Evolutionary conservation across 2,329 filamentous ascomycete species (phyloP).

Genomic region (Trichophyton rubrum): DNA sequence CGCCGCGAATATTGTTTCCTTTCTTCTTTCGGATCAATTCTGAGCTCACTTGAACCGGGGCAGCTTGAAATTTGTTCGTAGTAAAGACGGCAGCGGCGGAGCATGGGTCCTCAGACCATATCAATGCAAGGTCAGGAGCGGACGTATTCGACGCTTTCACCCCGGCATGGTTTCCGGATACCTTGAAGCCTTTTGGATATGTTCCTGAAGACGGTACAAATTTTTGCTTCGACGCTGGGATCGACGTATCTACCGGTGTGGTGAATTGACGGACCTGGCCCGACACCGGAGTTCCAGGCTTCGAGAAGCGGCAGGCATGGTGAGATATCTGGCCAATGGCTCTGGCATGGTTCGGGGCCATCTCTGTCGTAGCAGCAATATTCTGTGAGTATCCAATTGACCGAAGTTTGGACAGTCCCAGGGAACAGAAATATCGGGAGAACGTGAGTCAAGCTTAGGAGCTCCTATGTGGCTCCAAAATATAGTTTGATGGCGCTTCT

Average conservation of each 20-base stretch:
- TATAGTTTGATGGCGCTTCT: not conserved
- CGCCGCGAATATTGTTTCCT: constrained; percentile 60
- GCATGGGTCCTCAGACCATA: constrained; percentile 77
- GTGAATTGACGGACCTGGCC: constrained; percentile 34
- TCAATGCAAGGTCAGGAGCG: constrained; percentile 79
- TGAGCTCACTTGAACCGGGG: constrained; percentile 76
- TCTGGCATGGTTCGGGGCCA: not conserved
- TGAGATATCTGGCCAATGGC: not conserved
- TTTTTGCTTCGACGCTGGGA: constrained; percentile 74
- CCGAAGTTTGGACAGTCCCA: not conserved
- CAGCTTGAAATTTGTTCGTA: constrained; percentile 95
- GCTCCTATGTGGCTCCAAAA: not conserved
- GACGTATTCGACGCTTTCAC: constrained; percentile 88
- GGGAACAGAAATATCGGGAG: not conserved
- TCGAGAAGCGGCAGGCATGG: not conserved
- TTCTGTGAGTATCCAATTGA: not conserved
- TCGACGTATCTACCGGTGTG: constrained; percentile 35
- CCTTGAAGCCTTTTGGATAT: constrained; percentile 81
- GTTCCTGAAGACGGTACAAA: constrained; percentile 75
- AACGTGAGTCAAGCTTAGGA: not conserved
- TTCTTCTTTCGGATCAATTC: constrained; percentile 54
- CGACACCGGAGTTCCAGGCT: not conserved
- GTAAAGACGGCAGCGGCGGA: constrained; percentile 88
- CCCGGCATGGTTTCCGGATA: constrained; percentile 77
- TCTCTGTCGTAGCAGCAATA: not conserved